These are phyloP conservation scores for Microdochium paspali DNA, from an alignment of 2,329 filamentous ascomycete genomes.

Conservation along the genomic window DNA sequence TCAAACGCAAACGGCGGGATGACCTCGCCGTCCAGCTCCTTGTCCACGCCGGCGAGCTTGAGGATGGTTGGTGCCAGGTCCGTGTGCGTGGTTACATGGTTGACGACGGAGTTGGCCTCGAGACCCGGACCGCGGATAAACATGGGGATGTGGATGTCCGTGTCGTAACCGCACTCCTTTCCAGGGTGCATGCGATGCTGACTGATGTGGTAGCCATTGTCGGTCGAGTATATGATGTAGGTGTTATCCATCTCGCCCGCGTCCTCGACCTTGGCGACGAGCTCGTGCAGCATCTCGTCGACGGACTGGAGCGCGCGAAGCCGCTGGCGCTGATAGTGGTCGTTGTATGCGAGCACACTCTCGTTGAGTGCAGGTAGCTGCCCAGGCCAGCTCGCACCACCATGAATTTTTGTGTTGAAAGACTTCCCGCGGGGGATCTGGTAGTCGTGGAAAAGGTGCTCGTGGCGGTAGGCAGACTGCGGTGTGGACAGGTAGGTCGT, in stretches of 20 bases:
- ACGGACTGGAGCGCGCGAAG: conserved; percentile 43
- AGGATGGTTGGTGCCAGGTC: conserved; percentile 55
- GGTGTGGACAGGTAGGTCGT: conserved; percentile 34
- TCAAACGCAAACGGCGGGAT: no score
- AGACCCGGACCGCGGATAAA: conserved; percentile 46
- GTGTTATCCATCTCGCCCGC: conserved; percentile 33
- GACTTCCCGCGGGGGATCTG: conserved; percentile 53
- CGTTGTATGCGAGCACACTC: conserved; percentile 33
- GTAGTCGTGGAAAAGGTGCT: conserved; percentile 47
- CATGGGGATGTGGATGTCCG: conserved; percentile 50
- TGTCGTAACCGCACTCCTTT: conserved; percentile 48
- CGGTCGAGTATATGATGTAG: conserved; percentile 49
- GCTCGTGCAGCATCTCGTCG: conserved; percentile 41
- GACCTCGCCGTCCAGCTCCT: conserved; percentile 40
- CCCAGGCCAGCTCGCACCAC: conserved; percentile 35
- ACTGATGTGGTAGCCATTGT: conserved; percentile 53
- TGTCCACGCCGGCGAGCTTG: conserved; percentile 26
- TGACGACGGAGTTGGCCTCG: conserved; percentile 23
- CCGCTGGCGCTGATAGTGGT: conserved; percentile 40
- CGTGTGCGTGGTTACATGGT: conserved; percentile 48
- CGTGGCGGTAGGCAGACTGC: conserved; percentile 47
- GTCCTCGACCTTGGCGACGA: conserved; percentile 31
- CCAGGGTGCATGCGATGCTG: conserved; percentile 49
- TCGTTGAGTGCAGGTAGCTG: conserved; percentile 26
- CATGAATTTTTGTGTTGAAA: conserved; percentile 52